phyloP scores from a whole-genome alignment of 208 protist genomes.

The Leptomonas seymouri region DNA sequence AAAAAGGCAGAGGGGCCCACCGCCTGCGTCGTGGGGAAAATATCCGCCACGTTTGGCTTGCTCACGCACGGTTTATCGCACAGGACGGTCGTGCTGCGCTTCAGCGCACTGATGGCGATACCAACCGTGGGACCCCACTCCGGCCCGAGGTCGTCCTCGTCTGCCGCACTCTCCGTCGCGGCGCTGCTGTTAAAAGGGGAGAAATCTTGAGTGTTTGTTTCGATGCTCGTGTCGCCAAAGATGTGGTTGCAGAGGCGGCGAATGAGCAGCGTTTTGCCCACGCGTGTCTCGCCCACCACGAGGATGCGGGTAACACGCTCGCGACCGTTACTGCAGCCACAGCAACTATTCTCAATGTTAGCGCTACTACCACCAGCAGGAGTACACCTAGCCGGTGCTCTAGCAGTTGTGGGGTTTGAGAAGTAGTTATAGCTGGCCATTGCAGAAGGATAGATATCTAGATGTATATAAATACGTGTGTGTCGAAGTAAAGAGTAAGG shows the following conservation, averaged over 20 bases:
- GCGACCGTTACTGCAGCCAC: not conserved
- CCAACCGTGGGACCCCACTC: conserved; percentile 62
- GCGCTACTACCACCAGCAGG: not conserved
- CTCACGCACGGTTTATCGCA: not conserved
- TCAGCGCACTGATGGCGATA: conserved; percentile 53
- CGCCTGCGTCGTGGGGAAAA: conserved; percentile 1
- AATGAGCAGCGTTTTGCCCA: conserved; percentile 86
- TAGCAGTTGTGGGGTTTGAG: not conserved
- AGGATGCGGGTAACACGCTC: conserved; percentile 55
- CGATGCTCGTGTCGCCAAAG: conserved; percentile 31
- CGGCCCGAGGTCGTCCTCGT: conserved; percentile 28
- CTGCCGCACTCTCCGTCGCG: not conserved
- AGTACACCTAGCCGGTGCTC: not conserved
- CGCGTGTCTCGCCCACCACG: conserved; percentile 73
- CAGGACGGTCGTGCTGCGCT: conserved; percentile 31
- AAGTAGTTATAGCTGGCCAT: not conserved
- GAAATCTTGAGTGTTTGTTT: conserved; percentile 1
- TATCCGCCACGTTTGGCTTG: conserved; percentile 3
- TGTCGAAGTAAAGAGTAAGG: no score
- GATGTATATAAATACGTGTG: no score
- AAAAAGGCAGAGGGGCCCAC: not conserved
- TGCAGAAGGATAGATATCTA: no score
- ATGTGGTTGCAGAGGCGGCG: conserved; percentile 60
- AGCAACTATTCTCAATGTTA: not conserved
- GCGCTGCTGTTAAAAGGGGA: not conserved